These are phyloP conservation scores for Ottelia alismoides DNA, from an alignment of 106 monocot species.

Conservation along the genomic window DNA sequence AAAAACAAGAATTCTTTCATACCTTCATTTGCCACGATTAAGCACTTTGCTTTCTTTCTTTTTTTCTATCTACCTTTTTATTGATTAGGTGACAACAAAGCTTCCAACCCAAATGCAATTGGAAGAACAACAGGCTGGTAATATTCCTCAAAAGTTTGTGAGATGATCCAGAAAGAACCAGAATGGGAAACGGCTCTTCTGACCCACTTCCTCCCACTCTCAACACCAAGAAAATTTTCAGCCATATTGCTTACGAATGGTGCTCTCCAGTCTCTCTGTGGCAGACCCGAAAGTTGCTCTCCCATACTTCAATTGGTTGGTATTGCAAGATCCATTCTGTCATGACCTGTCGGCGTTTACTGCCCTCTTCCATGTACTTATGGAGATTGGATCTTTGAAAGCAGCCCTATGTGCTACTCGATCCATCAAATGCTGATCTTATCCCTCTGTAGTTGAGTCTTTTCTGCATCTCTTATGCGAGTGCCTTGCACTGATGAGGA, in stretches of 20 bases:
- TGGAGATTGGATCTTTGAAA: neutral
- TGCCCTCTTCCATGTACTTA: constrained; percentile 7
- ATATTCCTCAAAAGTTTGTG: constrained; percentile 4
- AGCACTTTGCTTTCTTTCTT: too few species aligned
- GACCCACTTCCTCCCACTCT: constrained; percentile 1
- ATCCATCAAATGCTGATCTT: constrained; percentile 13
- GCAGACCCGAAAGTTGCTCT: neutral
- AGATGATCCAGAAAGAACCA: constrained; percentile 1
- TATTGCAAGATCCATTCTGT: neutral
- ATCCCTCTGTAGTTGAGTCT: neutral
- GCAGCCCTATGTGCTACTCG: constrained; percentile 11
- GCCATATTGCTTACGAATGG: constrained; percentile 5
- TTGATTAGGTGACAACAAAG: too few species aligned
- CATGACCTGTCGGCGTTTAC: neutral
- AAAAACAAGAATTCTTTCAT: too few species aligned
- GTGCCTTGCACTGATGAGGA: constrained; percentile 2
- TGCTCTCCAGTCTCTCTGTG: constrained; percentile 4
- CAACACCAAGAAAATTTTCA: constrained; percentile 3
- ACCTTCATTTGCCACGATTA: too few species aligned
- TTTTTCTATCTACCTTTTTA: too few species aligned
- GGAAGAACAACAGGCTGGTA: too few species aligned
- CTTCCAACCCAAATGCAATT: too few species aligned
- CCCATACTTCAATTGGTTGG: constrained; percentile 12
- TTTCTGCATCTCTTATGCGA: constrained; percentile 7
- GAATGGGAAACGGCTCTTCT: constrained; percentile 14